Percentiles rank a stretch among this genome's conserved stretches.
These are phyloP conservation scores for Luzula sylvatica DNA, from an alignment of 176 grass and related monocot species.

Conservation along the genomic window DNA sequence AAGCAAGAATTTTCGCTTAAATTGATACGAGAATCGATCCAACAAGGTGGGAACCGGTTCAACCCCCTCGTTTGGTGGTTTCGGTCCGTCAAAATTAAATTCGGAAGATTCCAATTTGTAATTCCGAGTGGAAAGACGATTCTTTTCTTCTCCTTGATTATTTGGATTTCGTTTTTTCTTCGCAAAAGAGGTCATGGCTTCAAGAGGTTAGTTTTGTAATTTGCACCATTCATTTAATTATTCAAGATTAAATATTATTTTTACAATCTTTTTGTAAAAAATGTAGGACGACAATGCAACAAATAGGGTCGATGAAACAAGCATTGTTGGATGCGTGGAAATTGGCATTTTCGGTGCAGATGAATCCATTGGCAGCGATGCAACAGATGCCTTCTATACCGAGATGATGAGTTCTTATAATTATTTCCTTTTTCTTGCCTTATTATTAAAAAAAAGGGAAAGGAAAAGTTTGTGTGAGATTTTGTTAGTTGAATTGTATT, in stretches of 20 bases:
- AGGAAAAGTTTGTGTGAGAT: not conserved
- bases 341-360: conserved; percentile 78
- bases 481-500: not conserved
- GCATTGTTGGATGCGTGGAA: conserved; percentile 51
- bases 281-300: conserved; percentile 27
- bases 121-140: conserved; percentile 49
- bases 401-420: conserved; percentile 5
- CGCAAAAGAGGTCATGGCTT: conserved; percentile 37
- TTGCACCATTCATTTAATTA: not conserved
- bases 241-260: not conserved
- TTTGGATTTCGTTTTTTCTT: conserved; percentile 44
- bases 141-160: conserved; percentile 47
- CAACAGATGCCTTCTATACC: conserved; percentile 54
- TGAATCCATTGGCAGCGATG: conserved; percentile 83
- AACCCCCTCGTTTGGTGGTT: conserved; percentile 71
- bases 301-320: conserved; percentile 36
- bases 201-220: conserved; percentile 38
- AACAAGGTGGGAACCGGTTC: conserved; percentile 24
- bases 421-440: not conserved
- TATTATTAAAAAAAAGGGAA: not conserved
- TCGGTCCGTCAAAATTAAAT: conserved; percentile 43
- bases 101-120: conserved; percentile 55
- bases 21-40: conserved; percentile 27
- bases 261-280: not conserved
- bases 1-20: conserved; percentile 22